These are phyloP conservation scores for Gnomoniopsis smithogilvyi DNA, from an alignment of 2,329 filamentous ascomycete species.

Conservation along the genomic window DNA sequence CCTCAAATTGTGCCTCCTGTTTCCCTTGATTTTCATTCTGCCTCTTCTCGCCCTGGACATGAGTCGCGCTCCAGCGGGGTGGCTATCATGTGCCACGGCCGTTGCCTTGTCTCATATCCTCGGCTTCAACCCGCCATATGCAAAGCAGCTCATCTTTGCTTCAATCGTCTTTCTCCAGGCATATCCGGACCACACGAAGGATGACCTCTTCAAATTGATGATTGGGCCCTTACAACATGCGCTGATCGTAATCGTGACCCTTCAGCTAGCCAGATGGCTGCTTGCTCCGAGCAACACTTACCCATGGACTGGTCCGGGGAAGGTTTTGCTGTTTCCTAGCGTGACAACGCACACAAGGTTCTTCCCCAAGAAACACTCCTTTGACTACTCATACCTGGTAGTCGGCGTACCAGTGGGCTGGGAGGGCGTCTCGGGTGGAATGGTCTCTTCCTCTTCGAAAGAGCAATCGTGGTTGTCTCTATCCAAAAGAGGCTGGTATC, in stretches of 20 bases:
- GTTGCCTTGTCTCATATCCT: not conserved
- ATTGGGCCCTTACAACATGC: not conserved
- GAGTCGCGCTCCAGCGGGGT: slow-evolving; percentile 3
- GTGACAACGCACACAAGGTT: slow-evolving; percentile 62
- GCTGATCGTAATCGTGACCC: not conserved
- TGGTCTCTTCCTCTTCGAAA: slow-evolving; percentile 46
- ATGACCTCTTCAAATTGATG: not conserved
- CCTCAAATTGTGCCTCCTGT: not conserved
- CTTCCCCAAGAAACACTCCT: slow-evolving; percentile 66
- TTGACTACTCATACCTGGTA: slow-evolving; percentile 68
- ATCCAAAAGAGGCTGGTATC: slow-evolving; percentile 46
- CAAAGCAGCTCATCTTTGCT: slow-evolving; percentile 9
- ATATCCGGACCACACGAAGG: not conserved
- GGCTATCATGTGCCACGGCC: slow-evolving; percentile 12
- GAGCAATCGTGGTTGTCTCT: slow-evolving; percentile 16
- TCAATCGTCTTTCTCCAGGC: not conserved
- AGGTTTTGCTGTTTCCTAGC: slow-evolving; percentile 60
- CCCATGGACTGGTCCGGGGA: slow-evolving; percentile 11
- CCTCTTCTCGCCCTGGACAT: slow-evolving; percentile 7
- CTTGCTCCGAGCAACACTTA: slow-evolving; percentile 1
- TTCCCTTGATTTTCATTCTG: not conserved
- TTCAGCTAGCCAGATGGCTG: not conserved
- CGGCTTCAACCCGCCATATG: slow-evolving; percentile 7
- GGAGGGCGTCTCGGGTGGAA: slow-evolving; percentile 49
- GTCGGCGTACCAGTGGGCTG: slow-evolving; percentile 67